These are phyloP conservation scores for Saccharomycopsis sp. DNA, from an alignment of 805 yeast species.

Conservation along the genomic window DNA sequence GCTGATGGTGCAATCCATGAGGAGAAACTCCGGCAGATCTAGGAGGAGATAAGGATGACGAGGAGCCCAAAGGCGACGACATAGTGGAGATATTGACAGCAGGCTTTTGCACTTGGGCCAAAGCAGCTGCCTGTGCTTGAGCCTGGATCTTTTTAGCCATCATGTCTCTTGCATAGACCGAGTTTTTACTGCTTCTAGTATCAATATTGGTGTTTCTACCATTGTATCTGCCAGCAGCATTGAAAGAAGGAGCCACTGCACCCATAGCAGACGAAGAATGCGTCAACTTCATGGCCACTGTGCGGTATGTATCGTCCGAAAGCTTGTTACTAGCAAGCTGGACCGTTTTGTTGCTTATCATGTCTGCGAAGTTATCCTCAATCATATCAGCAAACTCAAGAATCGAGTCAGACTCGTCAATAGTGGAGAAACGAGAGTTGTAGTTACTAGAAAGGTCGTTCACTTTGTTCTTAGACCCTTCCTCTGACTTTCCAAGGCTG, in stretches of 20 bases:
- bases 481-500: neutral
- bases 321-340: neutral
- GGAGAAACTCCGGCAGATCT: neutral
- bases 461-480: neutral
- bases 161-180: neutral
- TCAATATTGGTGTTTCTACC: neutral
- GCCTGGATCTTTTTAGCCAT: neutral
- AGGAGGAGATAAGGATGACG: neutral
- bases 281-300: neutral
- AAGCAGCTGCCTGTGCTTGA: conserved; percentile 1
- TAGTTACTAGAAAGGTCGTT: neutral
- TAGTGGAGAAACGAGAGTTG: neutral
- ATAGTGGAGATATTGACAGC: neutral
- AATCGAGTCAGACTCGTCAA: neutral
- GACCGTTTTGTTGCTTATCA: neutral
- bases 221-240: neutral
- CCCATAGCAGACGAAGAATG: conserved; percentile 1
- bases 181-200: neutral
- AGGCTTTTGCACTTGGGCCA: conserved; percentile 1
- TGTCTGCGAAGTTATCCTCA: neutral
- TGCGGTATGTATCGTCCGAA: neutral
- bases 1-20: neutral
- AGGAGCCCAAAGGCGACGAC: neutral
- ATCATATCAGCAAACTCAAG: neutral
- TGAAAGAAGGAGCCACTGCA: neutral